phyloP scores from a whole-genome alignment of 164 flowering plant genomes.

The Santalum album region DNA sequence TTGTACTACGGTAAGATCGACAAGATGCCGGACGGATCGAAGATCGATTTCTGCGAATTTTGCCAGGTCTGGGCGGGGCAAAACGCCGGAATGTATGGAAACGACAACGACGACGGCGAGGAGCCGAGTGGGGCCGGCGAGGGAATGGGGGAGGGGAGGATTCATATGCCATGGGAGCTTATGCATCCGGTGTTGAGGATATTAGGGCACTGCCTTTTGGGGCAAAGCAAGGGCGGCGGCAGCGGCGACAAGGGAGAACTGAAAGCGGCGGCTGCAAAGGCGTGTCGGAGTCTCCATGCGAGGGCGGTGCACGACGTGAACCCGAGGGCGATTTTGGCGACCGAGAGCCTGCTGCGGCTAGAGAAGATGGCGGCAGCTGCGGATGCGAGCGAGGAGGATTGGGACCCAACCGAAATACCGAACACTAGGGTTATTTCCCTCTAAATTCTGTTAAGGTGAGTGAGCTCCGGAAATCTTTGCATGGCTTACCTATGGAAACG shows the following conservation, averaged over 20 bases:
- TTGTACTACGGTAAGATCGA: slow-evolving; percentile 47
- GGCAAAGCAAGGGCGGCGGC: slow-evolving; percentile 15
- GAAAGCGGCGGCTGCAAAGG: slow-evolving; percentile 38
- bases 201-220: slow-evolving; percentile 69
- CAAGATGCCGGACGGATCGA: slow-evolving; percentile 55
- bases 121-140: background rate
- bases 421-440: too few species aligned
- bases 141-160: slow-evolving; percentile 21
- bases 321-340: slow-evolving; percentile 63
- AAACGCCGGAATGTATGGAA: slow-evolving; percentile 16
- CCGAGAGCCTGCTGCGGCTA: slow-evolving; percentile 56
- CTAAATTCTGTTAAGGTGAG: too few species aligned
- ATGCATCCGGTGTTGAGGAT: slow-evolving; percentile 73
- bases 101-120: background rate
- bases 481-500: too few species aligned
- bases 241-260: slow-evolving; percentile 22
- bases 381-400: too few species aligned
- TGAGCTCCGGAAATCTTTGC: too few species aligned
- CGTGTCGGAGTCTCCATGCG: slow-evolving; percentile 41
- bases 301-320: slow-evolving; percentile 68
- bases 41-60: slow-evolving; percentile 70
- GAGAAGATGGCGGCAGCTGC: slow-evolving; percentile 31
- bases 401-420: too few species aligned
- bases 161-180: slow-evolving; percentile 80
- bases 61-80: slow-evolving; percentile 65